phyloP scores from a whole-genome alignment of 306 rosid species.

The Luffa aegyptiaca region DNA sequence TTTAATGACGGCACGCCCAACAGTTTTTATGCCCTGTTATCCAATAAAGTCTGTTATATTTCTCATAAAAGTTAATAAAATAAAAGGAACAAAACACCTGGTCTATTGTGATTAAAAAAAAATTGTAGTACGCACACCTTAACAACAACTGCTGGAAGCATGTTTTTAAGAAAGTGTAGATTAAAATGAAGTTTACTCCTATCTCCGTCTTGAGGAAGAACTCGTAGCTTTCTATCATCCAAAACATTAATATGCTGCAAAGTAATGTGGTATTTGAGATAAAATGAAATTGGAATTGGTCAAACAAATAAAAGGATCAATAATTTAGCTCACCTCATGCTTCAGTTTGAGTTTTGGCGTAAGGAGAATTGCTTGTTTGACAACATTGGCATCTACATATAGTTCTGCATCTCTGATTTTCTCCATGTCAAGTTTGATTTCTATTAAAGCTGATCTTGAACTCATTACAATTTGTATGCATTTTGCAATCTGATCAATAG shows the following conservation, averaged over 20 bases:
- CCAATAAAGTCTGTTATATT: conserved; percentile 11
- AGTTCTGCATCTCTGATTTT: conserved; percentile 53
- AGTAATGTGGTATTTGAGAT: conserved; percentile 15
- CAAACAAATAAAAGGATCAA: conserved; percentile 8
- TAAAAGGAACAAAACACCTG: neutral
- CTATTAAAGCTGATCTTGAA: conserved; percentile 45
- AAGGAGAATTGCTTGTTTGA: conserved; percentile 56
- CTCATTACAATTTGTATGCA: conserved; percentile 49
- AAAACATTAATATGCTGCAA: conserved; percentile 67
- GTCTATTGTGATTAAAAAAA: neutral
- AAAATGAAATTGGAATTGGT: conserved; percentile 11
- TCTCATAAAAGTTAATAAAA: neutral
- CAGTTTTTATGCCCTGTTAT: conserved; percentile 73
- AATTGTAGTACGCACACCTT: conserved; percentile 36
- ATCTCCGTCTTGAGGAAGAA: conserved; percentile 43
- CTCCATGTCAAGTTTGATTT: conserved; percentile 57
- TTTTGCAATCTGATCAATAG: conserved; percentile 57
- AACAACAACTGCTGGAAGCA: conserved; percentile 64
- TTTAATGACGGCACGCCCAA: conserved; percentile 59
- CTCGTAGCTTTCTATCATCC: conserved; percentile 53
- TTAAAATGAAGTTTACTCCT: conserved; percentile 64
- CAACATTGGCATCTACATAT: conserved; percentile 60
- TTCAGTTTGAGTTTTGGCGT: conserved; percentile 65
- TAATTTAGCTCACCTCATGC: conserved; percentile 44
- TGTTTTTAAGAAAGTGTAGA: conserved; percentile 49